These are phyloP conservation scores for Acmispon strigosus DNA, from an alignment of 306 rosid species.

Conservation along the genomic window DNA sequence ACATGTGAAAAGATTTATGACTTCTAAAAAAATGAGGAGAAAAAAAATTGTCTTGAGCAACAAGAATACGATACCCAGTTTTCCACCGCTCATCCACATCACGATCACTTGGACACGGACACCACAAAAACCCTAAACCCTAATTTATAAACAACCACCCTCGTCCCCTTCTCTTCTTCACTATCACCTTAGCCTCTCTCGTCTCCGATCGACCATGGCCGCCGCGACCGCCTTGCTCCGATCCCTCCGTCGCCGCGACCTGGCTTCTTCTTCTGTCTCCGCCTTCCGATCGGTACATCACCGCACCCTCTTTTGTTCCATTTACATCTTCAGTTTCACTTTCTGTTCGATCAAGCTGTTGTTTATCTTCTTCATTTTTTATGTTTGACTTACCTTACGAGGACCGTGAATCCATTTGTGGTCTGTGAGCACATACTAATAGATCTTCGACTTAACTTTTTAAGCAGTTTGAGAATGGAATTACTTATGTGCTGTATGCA, in stretches of 20 bases:
- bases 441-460: background rate
- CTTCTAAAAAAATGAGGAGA: too few species aligned
- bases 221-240: slow-evolving; percentile 42
- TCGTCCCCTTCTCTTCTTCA: too few species aligned
- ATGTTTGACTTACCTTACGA: background rate
- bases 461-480: too few species aligned
- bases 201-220: slow-evolving; percentile 32
- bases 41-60: too few species aligned
- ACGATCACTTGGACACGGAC: too few species aligned
- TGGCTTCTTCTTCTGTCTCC: slow-evolving; percentile 32
- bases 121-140: too few species aligned
- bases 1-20: too few species aligned
- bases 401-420: background rate
- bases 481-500: background rate
- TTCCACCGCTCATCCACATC: too few species aligned
- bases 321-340: background rate
- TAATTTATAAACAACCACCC: too few species aligned
- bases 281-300: slow-evolving; percentile 52
- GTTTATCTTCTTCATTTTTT: too few species aligned
- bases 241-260: slow-evolving; percentile 40
- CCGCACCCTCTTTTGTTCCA: background rate
- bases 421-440: background rate
- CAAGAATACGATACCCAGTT: too few species aligned
- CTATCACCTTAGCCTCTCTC: too few species aligned
- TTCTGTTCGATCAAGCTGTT: background rate